These are phyloP conservation scores for Raddia distichophylla DNA, from an alignment of 176 grass and related monocot species.

Conservation along the genomic window DNA sequence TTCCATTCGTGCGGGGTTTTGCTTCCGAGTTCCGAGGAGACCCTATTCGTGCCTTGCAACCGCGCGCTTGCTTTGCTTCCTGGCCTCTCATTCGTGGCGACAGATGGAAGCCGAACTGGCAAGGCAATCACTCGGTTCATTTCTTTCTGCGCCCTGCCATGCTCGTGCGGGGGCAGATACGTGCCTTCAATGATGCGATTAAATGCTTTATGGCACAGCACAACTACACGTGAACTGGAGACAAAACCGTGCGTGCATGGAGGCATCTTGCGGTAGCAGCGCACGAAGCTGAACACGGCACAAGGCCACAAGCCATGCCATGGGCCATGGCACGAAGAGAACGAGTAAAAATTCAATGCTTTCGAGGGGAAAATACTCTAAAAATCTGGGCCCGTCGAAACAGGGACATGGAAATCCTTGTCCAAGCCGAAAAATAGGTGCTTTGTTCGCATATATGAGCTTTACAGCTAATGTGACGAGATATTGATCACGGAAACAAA, in stretches of 20 bases:
- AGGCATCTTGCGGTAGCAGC: background rate
- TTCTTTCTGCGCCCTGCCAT: conserved; percentile 17
- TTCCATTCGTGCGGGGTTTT: background rate
- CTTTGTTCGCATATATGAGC: no score
- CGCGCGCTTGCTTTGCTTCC: background rate
- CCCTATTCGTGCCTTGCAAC: background rate
- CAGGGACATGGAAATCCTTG: no score
- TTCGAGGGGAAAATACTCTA: background rate
- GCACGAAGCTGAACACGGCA: background rate
- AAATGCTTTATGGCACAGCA: background rate
- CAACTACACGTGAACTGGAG: conserved; percentile 16
- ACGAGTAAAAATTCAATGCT: background rate
- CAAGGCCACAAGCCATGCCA: background rate
- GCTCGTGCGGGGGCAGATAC: background rate
- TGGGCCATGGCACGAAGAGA: background rate
- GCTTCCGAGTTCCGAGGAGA: background rate
- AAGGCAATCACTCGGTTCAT: background rate
- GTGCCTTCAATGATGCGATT: conserved; percentile 12
- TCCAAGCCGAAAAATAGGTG: no score
- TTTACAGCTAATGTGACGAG: no score
- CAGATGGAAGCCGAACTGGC: background rate
- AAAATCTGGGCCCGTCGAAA: no score
- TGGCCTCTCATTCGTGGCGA: background rate
- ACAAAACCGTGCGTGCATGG: background rate
- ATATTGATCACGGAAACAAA: no score